A percentile compares a stretch with the other conserved stretches of the same genome.
phyloP scores from a whole-genome alignment of 2,329 filamentous ascomycete species.

The Camptophora hylomeconis region DNA sequence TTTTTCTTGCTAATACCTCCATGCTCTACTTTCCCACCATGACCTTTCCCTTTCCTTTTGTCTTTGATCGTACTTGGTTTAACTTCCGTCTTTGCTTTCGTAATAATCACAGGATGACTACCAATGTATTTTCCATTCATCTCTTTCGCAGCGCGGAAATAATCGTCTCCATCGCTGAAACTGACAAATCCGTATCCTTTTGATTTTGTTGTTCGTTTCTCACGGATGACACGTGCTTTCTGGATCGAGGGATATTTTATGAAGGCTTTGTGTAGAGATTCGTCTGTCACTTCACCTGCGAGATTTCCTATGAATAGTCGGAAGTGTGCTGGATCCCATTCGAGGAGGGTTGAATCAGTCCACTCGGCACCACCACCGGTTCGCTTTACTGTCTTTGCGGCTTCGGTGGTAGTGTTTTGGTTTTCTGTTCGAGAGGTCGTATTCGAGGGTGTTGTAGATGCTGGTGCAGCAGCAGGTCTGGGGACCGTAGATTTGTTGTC shows the following conservation, averaged over 20 bases:
- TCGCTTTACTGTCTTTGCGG: constrained; percentile 68
- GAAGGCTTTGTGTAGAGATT: constrained; percentile 89
- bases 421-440: constrained; percentile 18
- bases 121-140: constrained; percentile 99
- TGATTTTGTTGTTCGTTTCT: constrained; percentile 92
- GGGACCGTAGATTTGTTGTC: constrained; percentile 31
- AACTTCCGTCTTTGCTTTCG: constrained; percentile 85
- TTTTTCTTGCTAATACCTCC: constrained; percentile 30
- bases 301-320: constrained; percentile 94
- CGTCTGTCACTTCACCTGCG: constrained; percentile 93
- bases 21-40: constrained; percentile 27
- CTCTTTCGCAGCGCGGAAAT: constrained; percentile 89
- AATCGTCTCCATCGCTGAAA: constrained; percentile 89
- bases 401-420: constrained; percentile 28
- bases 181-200: constrained; percentile 95
- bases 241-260: constrained; percentile 74
- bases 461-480: constrained; percentile 19
- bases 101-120: constrained; percentile 79
- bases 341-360: constrained; percentile 76
- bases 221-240: constrained; percentile 84
- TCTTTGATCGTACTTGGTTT: constrained; percentile 52
- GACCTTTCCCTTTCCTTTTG: constrained; percentile 26
- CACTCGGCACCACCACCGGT: constrained; percentile 84
- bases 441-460: constrained; percentile 21
- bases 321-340: constrained; percentile 92